Conservation (phyloP, 1,284 basidiomycete genomes). For the Cystobasidiaceae sp. region DNA sequence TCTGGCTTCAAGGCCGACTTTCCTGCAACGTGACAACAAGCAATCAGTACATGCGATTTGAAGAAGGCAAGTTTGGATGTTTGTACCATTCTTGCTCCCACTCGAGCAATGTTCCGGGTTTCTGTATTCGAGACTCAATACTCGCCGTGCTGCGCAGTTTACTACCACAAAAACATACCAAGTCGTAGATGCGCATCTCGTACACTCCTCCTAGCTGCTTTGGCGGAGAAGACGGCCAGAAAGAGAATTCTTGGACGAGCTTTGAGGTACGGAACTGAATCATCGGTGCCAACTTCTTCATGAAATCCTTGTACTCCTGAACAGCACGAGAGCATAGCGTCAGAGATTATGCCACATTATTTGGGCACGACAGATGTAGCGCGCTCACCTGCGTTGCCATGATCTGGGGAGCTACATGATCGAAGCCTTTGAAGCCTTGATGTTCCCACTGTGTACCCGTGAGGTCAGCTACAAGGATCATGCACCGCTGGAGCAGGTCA, state of each 20-base stretch:
- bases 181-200: slow-evolving; percentile 73
- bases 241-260: slow-evolving; percentile 80
- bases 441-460: slow-evolving; percentile 10
- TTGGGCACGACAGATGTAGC: background rate
- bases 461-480: background rate
- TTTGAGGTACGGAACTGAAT: slow-evolving; percentile 30
- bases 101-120: slow-evolving; percentile 77
- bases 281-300: slow-evolving; percentile 46
- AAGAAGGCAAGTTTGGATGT: background rate
- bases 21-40: slow-evolving; percentile 57
- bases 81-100: slow-evolving; percentile 83
- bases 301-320: slow-evolving; percentile 21
- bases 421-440: slow-evolving; percentile 15
- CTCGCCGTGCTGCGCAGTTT: too few relatives aligned
- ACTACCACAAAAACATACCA: slow-evolving; percentile 37
- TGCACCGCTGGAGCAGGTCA: background rate
- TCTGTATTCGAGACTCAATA: slow-evolving; percentile 27
- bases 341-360: background rate
- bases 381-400: slow-evolving; percentile 3
- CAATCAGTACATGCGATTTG: background rate
- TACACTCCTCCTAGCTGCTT: slow-evolving; percentile 80
- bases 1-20: slow-evolving; percentile 60
- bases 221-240: slow-evolving; percentile 82
- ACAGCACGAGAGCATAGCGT: too few relatives aligned
- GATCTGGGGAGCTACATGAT: slow-evolving; percentile 17